A percentile compares a stretch with the other conserved stretches of the same genome.
These are phyloP conservation scores for Plasmodium knowlesi DNA, from an alignment of 169 alveolate species.

Conservation along the genomic window DNA sequence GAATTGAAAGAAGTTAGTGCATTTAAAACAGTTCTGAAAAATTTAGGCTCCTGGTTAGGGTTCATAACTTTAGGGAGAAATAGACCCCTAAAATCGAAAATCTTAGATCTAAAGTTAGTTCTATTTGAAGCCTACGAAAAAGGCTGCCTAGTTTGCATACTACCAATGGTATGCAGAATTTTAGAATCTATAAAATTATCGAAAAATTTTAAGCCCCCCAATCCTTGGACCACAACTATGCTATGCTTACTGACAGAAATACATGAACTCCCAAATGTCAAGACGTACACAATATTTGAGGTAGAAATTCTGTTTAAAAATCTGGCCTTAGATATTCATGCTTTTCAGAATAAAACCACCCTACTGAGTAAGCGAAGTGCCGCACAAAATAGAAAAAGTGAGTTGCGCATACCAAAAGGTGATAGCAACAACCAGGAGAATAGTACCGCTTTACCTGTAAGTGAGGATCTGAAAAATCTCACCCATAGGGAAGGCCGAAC, in stretches of 20 bases:
- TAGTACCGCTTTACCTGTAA: neutral
- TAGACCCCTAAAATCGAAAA: constrained; percentile 89
- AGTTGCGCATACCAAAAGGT: neutral
- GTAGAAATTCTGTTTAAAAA: constrained; percentile 90
- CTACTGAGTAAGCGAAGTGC: constrained; percentile 31
- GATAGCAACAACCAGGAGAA: neutral
- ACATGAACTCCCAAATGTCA: constrained; percentile 85
- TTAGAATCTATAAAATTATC: constrained; percentile 85
- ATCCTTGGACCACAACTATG: constrained; percentile 94
- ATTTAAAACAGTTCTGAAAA: constrained; percentile 89
- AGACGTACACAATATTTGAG: constrained; percentile 91
- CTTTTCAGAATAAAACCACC: constrained; percentile 52
- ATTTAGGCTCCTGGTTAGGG: constrained; percentile 94
- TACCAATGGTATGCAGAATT: constrained; percentile 91
- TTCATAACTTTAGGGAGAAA: constrained; percentile 89
- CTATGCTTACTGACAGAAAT: constrained; percentile 89
- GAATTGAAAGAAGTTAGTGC: constrained; percentile 88
- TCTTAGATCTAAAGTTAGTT: constrained; percentile 89
- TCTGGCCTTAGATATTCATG: constrained; percentile 81
- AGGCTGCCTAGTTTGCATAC: constrained; percentile 87
- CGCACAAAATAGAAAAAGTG: constrained; percentile 26
- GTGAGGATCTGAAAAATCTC: neutral
- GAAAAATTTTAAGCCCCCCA: constrained; percentile 91
- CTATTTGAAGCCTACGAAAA: constrained; percentile 87
- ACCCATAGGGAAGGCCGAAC: constrained; percentile 11